Base-by-base conservation (phyloP, 768 basidiomycete species). In the Amanita molliuscula region DNA sequence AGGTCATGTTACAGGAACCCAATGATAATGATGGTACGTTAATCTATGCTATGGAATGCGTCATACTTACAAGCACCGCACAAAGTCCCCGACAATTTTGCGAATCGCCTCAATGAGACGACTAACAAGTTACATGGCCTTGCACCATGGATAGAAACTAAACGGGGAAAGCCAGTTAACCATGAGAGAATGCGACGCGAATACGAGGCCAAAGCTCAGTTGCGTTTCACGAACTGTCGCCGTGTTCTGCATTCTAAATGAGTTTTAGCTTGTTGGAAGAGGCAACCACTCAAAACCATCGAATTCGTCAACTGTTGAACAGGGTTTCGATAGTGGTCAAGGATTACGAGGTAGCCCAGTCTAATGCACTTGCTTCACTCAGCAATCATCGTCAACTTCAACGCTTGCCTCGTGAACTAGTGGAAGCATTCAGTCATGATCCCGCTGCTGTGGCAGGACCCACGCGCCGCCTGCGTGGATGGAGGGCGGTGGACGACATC, bases 401-500 rank as follows among this genome's bases (percentile, higher is more conserved):
- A 34, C 41, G 49, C 16, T 67, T 89, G 35, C 81, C 87, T 6
- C 68, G 69, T 55, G 83, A 87, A 18, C 70, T 89, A 6, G 63
- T 87, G 33, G 86, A 88, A 44, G 82, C 85, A 2, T 79, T 88
- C 57, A 77, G 74, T 33, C 84, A 85, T 52, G 87, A 90, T 60
- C 87, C 87, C 43, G 78, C 84, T 2, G 79, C 81, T n/a, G 79
- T 88, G 16, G 84, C 79, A 2, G 75, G 82, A 15, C 65, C 74
- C 5, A 85, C 86, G 0, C 75, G 81, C 42, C 70, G 75, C 37
- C 70, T 74, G 25, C 69, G 66, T 45, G 78, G 85, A 8, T 89
- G 82, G 81, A 70, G 74, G 53, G 84, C 82, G 1, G 83, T 88
- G 13, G 87, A 90, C 51, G 84, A 90, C 51, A 84, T 88, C 48